These are phyloP conservation scores for Peniophora sp. DNA, from an alignment of 1,284 basidiomycete species.

Conservation along the genomic window DNA sequence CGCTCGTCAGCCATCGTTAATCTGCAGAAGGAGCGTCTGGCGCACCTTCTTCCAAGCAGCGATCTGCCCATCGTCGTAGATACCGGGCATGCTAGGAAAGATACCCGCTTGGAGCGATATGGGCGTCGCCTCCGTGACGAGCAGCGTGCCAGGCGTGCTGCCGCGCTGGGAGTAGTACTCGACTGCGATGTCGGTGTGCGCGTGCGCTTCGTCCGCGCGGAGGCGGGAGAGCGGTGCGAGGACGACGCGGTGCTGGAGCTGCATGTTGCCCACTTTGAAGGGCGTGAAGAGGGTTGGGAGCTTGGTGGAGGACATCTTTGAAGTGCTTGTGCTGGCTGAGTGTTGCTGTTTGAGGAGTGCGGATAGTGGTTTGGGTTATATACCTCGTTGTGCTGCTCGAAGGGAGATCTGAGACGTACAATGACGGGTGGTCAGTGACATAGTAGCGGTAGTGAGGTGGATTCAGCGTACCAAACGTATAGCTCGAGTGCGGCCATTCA, in stretches of 20 bases:
- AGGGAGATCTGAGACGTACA: no score
- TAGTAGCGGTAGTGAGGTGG: no score
- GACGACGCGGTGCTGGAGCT: conserved; percentile 34
- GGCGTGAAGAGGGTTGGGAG: conserved; percentile 32
- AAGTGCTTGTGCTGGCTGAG: no score
- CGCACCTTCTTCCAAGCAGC: conserved; percentile 36
- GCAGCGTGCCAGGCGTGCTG: conserved; percentile 30
- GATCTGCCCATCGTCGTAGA: conserved; percentile 36
- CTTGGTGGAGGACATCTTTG: no score
- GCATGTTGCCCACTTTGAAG: conserved; percentile 28
- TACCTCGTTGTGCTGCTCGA: no score
- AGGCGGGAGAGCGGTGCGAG: conserved; percentile 38
- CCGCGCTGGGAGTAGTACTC: conserved; percentile 41
- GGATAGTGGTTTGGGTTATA: no score
- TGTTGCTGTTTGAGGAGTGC: no score
- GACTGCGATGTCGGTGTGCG: conserved; percentile 21
- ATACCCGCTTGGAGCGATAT: conserved; percentile 31
- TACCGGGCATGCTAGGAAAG: conserved; percentile 27
- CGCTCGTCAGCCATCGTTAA: background rate
- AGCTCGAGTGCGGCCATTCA: no score
- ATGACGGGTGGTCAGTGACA: no score
- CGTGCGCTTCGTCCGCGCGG: conserved; percentile 21
- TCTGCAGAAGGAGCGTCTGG: background rate
- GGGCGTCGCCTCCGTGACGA: conserved; percentile 40
- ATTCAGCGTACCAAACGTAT: no score